Evolutionary conservation across 805 yeast species (phyloP).

Genomic region (Nakazawaea holstii): DNA sequence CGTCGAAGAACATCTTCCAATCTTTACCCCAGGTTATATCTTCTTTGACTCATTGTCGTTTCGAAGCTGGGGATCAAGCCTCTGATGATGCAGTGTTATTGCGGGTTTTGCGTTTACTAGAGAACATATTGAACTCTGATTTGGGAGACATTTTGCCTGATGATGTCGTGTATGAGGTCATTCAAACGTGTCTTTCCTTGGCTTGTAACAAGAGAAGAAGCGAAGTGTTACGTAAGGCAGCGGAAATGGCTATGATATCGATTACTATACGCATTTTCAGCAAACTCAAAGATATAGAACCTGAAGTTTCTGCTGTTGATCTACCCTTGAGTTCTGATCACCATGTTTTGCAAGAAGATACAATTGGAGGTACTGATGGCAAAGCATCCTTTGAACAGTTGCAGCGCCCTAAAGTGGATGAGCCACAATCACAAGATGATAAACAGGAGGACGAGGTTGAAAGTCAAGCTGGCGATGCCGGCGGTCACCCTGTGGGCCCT

Average conservation of each 20-base stretch:
- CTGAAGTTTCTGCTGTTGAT: slow-evolving; percentile 23
- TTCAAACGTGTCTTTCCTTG: slow-evolving; percentile 85
- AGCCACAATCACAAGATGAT: not conserved
- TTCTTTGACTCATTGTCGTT: slow-evolving; percentile 87
- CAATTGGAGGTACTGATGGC: slow-evolving; percentile 42
- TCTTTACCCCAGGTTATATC: slow-evolving; percentile 62
- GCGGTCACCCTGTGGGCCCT: not conserved
- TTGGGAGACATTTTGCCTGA: slow-evolving; percentile 67
- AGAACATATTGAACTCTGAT: slow-evolving; percentile 57
- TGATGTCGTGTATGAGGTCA: slow-evolving; percentile 79
- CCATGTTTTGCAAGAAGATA: slow-evolving; percentile 47
- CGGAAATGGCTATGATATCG: slow-evolving; percentile 72
- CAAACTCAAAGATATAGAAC: slow-evolving; percentile 51
- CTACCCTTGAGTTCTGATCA: slow-evolving; percentile 23
- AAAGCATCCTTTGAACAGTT: not conserved
- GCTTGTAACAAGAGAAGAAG: slow-evolving; percentile 91
- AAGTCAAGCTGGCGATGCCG: slow-evolving; percentile 8
- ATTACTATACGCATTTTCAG: slow-evolving; percentile 67
- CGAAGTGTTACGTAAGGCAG: slow-evolving; percentile 82
- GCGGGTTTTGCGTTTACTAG: slow-evolving; percentile 74
- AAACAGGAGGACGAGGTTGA: slow-evolving; percentile 1
- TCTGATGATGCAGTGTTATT: slow-evolving; percentile 88
- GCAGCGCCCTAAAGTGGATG: not conserved
- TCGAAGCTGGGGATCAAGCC: slow-evolving; percentile 90
- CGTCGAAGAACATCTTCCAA: slow-evolving; percentile 49